A percentile compares a stretch with the other conserved stretches of the same genome.
These are phyloP conservation scores for Leptodontidium sp. DNA, from an alignment of 2,329 filamentous ascomycete species.

Conservation along the genomic window DNA sequence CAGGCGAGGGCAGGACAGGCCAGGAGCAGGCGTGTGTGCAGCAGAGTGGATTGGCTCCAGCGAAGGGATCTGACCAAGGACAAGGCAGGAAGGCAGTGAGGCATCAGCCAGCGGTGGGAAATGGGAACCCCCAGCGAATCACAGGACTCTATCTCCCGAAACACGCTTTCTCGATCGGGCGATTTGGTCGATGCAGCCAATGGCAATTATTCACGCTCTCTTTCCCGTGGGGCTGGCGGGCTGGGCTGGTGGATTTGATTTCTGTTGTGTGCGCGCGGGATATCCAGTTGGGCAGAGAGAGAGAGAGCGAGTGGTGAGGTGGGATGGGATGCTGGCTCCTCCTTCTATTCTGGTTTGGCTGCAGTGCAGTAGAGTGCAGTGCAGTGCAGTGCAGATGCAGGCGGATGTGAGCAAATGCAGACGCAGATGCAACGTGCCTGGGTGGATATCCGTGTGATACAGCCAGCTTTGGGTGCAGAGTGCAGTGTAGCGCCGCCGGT, in stretches of 20 bases:
- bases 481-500: background rate
- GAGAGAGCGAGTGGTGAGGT: too few species aligned
- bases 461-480: background rate
- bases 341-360: too few species aligned
- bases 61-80: slow-evolving; percentile 10
- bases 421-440: background rate
- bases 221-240: background rate
- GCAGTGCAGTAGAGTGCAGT: too few species aligned
- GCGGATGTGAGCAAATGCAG: background rate
- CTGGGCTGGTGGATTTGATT: background rate
- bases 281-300: background rate
- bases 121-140: background rate
- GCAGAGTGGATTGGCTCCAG: slow-evolving; percentile 4
- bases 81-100: background rate
- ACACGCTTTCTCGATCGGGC: slow-evolving; percentile 4
- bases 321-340: too few species aligned
- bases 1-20: background rate
- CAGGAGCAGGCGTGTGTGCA: background rate
- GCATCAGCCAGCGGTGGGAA: background rate
- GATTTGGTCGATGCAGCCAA: background rate
- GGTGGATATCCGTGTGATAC: background rate
- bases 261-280: background rate
- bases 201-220: background rate
- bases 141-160: background rate
- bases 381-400: too few species aligned